phyloP scores from a whole-genome alignment of 768 basidiomycete species.

The Coprinopsis cinerea region DNA sequence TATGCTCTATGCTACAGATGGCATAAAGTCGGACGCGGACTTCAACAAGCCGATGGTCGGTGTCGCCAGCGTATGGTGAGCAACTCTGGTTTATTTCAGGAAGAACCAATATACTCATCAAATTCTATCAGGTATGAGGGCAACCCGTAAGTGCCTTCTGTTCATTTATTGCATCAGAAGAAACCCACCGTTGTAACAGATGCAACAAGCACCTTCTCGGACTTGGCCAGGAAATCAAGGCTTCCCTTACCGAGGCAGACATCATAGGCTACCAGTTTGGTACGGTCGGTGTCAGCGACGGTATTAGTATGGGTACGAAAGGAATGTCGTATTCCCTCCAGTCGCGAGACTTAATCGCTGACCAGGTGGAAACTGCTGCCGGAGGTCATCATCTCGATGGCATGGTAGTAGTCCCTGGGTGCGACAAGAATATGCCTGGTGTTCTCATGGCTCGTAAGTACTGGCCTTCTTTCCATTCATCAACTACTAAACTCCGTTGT shows the following conservation, averaged over 20 bases:
- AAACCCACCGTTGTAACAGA: conserved; percentile 35
- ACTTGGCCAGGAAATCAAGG: conserved; percentile 82
- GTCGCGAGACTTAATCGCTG: conserved; percentile 95
- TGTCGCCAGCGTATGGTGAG: conserved; percentile 92
- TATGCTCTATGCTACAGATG: conserved; percentile 99
- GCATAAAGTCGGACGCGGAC: conserved; percentile 72
- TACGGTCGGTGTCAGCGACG: conserved; percentile 95
- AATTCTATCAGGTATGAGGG: conserved; percentile 84
- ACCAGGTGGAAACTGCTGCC: conserved; percentile 92
- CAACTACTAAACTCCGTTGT: conserved; percentile 1
- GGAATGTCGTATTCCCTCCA: conserved; percentile 97
- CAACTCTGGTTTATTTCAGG: conserved; percentile 10
- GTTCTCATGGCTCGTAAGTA: conserved; percentile 91
- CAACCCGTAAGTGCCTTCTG: conserved; percentile 75
- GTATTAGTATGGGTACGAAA: conserved; percentile 94
- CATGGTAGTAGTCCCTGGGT: conserved; percentile 95
- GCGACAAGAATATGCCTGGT: conserved; percentile 99
- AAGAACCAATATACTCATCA: conserved; percentile 8
- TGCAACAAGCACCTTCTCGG: conserved; percentile 93
- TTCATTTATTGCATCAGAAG: conserved; percentile 2
- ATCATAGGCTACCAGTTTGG: conserved; percentile 97
- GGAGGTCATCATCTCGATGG: conserved; percentile 98
- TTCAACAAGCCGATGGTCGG: conserved; percentile 97
- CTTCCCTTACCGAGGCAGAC: conserved; percentile 61
- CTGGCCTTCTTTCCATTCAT: conserved; percentile 3